Conservation (phyloP, 2,329 filamentous ascomycete species). For the Coniochaeta hoffmannii region DNA sequence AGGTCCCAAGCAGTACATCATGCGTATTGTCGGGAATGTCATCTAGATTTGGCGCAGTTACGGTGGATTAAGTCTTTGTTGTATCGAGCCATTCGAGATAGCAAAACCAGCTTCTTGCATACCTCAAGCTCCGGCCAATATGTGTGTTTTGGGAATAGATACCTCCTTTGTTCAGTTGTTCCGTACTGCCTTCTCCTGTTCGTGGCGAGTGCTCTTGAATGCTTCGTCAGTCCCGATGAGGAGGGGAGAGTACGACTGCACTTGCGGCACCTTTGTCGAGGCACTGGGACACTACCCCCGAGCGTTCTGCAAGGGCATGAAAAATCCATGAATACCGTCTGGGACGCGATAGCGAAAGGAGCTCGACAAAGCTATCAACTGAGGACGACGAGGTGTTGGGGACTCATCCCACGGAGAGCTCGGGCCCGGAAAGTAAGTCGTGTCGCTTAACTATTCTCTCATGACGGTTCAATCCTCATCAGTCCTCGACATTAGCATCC, state of each 20-base stretch:
- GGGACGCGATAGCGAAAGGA: not conserved
- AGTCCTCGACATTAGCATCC: not conserved
- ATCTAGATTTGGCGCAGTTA: slow-evolving; percentile 1
- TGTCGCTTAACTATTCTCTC: not conserved
- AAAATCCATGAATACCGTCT: not conserved
- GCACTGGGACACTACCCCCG: not conserved
- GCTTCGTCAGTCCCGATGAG: not conserved
- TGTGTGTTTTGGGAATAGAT: too few relatives aligned
- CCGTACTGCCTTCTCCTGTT: not conserved
- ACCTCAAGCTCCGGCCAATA: not conserved
- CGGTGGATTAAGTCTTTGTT: not conserved
- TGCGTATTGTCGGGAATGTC: slow-evolving; percentile 4
- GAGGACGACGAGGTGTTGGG: not conserved
- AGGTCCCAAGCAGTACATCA: not conserved
- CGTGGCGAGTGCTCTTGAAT: not conserved
- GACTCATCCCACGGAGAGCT: not conserved
- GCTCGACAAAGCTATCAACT: not conserved
- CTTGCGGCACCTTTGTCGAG: not conserved
- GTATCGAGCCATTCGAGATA: not conserved
- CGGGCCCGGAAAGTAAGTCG: not conserved
- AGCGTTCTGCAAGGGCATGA: not conserved
- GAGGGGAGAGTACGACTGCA: not conserved
- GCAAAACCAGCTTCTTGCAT: not conserved
- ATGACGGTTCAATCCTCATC: not conserved
- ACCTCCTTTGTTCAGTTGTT: too few relatives aligned